Evolutionary conservation across 2,329 filamentous ascomycete genomes (phyloP), one percentile per base, ranked within the genome.

Genomic region (Exophiala sp.): DNA sequence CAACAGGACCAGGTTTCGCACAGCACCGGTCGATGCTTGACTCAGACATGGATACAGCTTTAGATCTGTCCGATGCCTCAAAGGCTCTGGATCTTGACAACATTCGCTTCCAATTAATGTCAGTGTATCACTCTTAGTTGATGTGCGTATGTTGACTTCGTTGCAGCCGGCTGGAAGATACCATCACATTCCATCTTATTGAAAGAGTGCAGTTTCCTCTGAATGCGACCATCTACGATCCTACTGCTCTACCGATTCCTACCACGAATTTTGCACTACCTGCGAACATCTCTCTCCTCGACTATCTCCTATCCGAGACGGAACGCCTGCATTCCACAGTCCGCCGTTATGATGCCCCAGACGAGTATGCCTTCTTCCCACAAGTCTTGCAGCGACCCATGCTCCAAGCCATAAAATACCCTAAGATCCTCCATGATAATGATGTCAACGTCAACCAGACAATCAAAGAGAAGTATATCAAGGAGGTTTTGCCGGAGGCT

Each of bases 341-440:
- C 63, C 90, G 94, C 63, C 90, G 94, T 69, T 99, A 91, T 78
- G 86, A 99, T 71, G 90, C 90, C 0, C 94, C 94, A 36, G 94
- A 99, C 78, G 94, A 99, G 75, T 92, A 96, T 71, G 89, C 94
- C 18, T 99, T 97, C 83, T 99, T 96, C 76, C 89, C 91, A 1
- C 81, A 88, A 29, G 86, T 83, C 8, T 77, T 96, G 38, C 83
- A 89, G 65, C 78, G 80, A 51, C 89, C 92, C 21, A 88, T 99
- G 58, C 82, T 99, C n/a, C 85, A 88, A 63, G 88, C 91, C 7
- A 80, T 99, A 63, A 72, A 88, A 68, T 99, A 99, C 75, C 94
- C 94, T 10, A 78, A 80, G 66, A 90, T 99, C 67, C 81, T 99
- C 47, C 87, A 96, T 72, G 76, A 81, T 42, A 97, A 99, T 78